Conservation (phyloP, 352 stramenopile species). For the Sclerospora graminicola region DNA sequence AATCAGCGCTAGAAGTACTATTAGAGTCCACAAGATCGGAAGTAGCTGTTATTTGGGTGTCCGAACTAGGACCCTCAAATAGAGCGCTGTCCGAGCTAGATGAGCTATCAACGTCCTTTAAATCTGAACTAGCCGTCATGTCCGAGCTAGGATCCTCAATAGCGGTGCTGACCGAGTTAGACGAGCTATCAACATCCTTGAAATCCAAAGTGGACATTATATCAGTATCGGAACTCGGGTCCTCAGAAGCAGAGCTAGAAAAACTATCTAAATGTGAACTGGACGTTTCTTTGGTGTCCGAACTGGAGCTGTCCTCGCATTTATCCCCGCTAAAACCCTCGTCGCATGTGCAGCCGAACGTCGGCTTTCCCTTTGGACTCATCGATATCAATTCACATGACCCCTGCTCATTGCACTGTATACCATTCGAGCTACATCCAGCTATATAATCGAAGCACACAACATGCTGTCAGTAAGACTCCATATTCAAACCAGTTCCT, state of each 20-base stretch:
- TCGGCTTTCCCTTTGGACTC: constrained; percentile 16
- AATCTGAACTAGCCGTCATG: not conserved
- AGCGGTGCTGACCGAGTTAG: too few relatives aligned
- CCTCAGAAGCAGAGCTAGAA: too few relatives aligned
- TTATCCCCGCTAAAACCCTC: constrained; percentile 57
- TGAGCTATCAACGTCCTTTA: not conserved
- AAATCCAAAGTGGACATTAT: too few relatives aligned
- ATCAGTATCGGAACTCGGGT: too few relatives aligned
- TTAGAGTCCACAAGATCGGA: constrained; percentile 1
- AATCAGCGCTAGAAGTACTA: constrained; percentile 2
- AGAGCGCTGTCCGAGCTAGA: not conserved
- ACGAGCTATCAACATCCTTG: too few relatives aligned
- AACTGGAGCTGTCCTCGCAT: constrained; percentile 24
- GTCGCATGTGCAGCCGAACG: constrained; percentile 55
- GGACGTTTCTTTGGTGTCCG: not conserved
- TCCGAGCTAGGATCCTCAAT: not conserved
- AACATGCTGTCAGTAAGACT: not conserved
- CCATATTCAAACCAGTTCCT: not conserved
- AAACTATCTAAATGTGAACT: not conserved
- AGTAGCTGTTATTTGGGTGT: not conserved
- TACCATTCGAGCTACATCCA: constrained; percentile 28
- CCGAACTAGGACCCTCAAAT: not conserved
- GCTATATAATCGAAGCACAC: constrained; percentile 8
- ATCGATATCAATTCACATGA: constrained; percentile 33
- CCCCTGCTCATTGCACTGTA: constrained; percentile 62